Percentiles rank a stretch among this genome's conserved stretches.
These are phyloP conservation scores for Ceratocystiopsis minuta DNA, from an alignment of 2,329 filamentous ascomycete genomes.

Conservation along the genomic window DNA sequence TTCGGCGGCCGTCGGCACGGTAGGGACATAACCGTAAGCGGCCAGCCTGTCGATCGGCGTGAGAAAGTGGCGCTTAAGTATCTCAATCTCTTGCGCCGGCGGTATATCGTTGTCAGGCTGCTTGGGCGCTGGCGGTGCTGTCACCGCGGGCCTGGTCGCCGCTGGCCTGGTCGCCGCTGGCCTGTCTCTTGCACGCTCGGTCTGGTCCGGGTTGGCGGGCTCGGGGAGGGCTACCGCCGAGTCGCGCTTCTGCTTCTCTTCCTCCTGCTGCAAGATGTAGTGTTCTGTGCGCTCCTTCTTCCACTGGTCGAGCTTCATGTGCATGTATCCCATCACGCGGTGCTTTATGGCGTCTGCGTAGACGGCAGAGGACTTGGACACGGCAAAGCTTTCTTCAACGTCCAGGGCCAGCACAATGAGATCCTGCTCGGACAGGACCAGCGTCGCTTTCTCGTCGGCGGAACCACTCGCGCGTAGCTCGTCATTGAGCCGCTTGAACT, in stretches of 20 bases:
- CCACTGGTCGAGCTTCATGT: slow-evolving; percentile 59
- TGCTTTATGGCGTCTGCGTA: slow-evolving; percentile 78
- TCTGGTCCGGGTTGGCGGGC: too few relatives aligned
- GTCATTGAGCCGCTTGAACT: slow-evolving; percentile 49
- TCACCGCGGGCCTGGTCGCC: neutral
- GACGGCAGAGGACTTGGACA: slow-evolving; percentile 41
- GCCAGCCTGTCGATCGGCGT: slow-evolving; percentile 48
- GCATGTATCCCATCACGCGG: slow-evolving; percentile 55
- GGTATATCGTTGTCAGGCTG: slow-evolving; percentile 47
- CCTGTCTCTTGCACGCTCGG: too few relatives aligned
- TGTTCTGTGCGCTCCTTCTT: slow-evolving; percentile 33
- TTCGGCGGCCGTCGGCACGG: slow-evolving; percentile 44
- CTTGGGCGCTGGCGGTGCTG: too few relatives aligned
- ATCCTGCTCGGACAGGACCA: slow-evolving; percentile 44
- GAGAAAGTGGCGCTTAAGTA: slow-evolving; percentile 39
- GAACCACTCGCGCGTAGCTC: slow-evolving; percentile 35
- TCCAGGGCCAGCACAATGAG: slow-evolving; percentile 53
- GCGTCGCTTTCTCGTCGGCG: slow-evolving; percentile 23
- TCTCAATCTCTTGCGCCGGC: slow-evolving; percentile 44
- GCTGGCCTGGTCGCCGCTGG: too few relatives aligned
- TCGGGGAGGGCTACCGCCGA: too few relatives aligned
- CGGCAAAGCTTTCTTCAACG: slow-evolving; percentile 60
- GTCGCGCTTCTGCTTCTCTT: slow-evolving; percentile 11
- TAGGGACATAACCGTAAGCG: slow-evolving; percentile 56
- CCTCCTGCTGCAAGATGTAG: slow-evolving; percentile 10